Base-by-base conservation (phyloP, 768 basidiomycete species). In the Pleurotus salmoneostramineus region DNA sequence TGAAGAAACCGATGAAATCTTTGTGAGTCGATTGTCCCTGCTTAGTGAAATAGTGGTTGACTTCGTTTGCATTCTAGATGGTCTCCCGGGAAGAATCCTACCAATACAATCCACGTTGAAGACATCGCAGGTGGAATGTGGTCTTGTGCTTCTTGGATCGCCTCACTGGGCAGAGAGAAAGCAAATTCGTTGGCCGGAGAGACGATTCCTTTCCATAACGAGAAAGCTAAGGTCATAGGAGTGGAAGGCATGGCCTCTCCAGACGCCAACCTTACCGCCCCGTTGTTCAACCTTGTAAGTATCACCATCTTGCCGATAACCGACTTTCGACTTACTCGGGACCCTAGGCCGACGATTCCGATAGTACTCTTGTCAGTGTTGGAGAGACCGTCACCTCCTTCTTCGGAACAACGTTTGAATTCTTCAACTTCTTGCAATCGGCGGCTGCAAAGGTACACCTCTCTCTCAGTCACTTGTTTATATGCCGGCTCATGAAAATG, bases 1-100 rank as follows among this genome's bases (percentile, higher is more conserved):
- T 91, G 69, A 83, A 91, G 67, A 86, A 89, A 63, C 89, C 91
- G 1, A 90, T 95, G 86, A 92, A 90, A 68, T 88, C 85, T 7
- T 77, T 93, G 90, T 93, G 64, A 62, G 86, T 60, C 35, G 64
- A 43, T 17, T 34, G 27, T 8, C 49, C 15, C 36, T 42, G 27
- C 40, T 40, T 42, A 49, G 21, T 59, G 55, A 51, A 58, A 36
- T 66, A 27, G 21, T 27, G 21, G 21, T 3, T 27, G 21, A 27
- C 21, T 27, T 27, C 21, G 21, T 27, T 27, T 27, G 36, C 72
- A 48, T 54, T 35, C 1, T 61, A 92, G 91, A 68, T 91, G 90
- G 88, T 82, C 87, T 6, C 90, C 90, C 4, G 89, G 91, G 33
- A 88, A 85, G 69, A 82, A 89, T 60, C 78, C 85, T 8, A 84